A percentile compares a stretch with the other conserved stretches of the same genome.
Evolutionary conservation across 2,329 filamentous ascomycete genomes (phyloP).

Genomic region (Penicillium occitanis): DNA sequence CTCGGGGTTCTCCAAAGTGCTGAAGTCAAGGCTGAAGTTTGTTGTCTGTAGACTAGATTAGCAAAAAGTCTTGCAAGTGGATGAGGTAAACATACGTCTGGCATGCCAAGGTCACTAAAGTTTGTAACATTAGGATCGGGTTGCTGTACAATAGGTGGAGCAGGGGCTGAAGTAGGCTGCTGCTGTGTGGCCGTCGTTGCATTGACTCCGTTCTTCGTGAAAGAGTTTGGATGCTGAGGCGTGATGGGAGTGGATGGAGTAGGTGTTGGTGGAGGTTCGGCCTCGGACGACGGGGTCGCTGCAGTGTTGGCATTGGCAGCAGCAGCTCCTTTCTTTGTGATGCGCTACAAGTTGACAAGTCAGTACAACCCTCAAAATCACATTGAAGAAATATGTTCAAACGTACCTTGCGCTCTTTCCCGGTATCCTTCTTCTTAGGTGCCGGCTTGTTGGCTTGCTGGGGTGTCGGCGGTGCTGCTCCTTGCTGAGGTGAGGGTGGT

Average conservation of each 20-base stretch:
- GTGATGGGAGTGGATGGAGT: conserved; percentile 52
- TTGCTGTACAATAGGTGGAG: conserved; percentile 38
- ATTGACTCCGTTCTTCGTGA: conserved; percentile 42
- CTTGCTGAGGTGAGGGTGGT: conserved; percentile 47
- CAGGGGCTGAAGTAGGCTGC: conserved; percentile 39
- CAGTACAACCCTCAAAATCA: conserved; percentile 20
- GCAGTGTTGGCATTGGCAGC: conserved; percentile 42
- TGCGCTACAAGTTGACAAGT: conserved; percentile 33
- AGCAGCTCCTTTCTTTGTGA: conserved; percentile 44
- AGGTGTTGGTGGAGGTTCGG: conserved; percentile 49
- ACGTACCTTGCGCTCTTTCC: conserved; percentile 55
- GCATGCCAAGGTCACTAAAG: conserved; percentile 37
- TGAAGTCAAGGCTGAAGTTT: conserved; percentile 46
- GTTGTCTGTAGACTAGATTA: conserved; percentile 26
- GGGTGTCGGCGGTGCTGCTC: conserved; percentile 60
- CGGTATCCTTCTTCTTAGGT: conserved; percentile 60
- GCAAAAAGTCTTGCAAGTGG: neutral
- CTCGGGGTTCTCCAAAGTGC: conserved; percentile 47
- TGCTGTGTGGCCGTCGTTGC: conserved; percentile 30
- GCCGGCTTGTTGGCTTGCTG: conserved; percentile 59
- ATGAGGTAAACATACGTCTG: conserved; percentile 37
- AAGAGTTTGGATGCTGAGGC: conserved; percentile 47
- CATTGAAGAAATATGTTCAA: neutral
- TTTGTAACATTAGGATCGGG: conserved; percentile 35
- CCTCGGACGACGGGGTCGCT: conserved; percentile 47